phyloP scores from a whole-genome alignment of 345 rosid species.

The Lepidium sativum region DNA sequence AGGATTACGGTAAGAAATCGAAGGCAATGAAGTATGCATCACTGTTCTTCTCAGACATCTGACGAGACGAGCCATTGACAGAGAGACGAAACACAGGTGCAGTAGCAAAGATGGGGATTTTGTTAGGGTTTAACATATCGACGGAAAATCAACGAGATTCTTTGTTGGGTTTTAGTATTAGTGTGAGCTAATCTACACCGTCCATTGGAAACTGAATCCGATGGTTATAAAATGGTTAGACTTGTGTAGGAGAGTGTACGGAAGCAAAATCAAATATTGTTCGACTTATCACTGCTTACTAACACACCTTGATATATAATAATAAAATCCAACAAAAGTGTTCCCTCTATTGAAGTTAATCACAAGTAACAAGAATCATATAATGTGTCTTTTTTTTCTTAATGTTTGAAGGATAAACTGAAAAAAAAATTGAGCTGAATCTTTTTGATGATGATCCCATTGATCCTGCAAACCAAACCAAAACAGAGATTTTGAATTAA shows the following conservation, averaged over 20 bases:
- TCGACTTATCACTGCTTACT: background rate
- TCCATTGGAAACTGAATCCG: background rate
- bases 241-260: constrained; percentile 23
- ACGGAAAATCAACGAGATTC: background rate
- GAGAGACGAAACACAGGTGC: background rate
- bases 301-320: background rate
- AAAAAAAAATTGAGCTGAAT: constrained; percentile 14
- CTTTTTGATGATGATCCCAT: constrained; percentile 12
- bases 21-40: constrained; percentile 4
- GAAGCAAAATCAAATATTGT: background rate
- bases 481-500: background rate
- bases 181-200: constrained; percentile 18
- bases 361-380: constrained; percentile 32
- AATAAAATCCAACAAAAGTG: constrained; percentile 12
- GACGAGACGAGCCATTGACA: constrained; percentile 32
- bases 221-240: constrained; percentile 1
- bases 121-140: constrained; percentile 20
- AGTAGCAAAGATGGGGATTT: background rate
- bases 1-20: background rate
- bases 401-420: constrained; percentile 19
- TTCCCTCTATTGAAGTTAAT: constrained; percentile 28
- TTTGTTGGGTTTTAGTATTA: background rate
- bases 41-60: constrained; percentile 23
- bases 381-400: background rate
- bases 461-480: constrained; percentile 21